Evolutionary conservation across 2,329 filamentous ascomycete genomes (phyloP).

Genomic region (Diaporthe caulivora): DNA sequence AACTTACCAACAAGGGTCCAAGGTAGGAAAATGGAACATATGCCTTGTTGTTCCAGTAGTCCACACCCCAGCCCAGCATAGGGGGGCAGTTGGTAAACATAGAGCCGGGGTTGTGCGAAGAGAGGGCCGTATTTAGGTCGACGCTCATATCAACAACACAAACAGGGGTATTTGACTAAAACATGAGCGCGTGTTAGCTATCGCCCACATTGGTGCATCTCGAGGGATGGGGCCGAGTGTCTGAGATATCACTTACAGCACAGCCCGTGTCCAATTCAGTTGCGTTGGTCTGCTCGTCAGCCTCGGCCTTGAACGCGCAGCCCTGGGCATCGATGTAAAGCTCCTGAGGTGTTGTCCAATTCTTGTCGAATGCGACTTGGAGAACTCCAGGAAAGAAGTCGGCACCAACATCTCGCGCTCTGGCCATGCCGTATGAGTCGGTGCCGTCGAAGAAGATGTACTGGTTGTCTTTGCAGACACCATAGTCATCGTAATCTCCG

Average conservation of each 20-base stretch:
- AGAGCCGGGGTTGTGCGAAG: background rate
- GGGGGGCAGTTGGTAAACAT: slow-evolving; percentile 26
- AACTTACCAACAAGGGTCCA: slow-evolving; percentile 6
- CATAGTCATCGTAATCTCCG: background rate
- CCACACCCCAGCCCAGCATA: slow-evolving; percentile 21
- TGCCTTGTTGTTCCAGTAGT: background rate
- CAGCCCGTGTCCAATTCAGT: slow-evolving; percentile 2
- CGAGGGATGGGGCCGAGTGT: background rate
- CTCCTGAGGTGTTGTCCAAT: slow-evolving; percentile 7
- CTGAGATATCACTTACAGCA: background rate
- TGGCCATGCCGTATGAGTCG: slow-evolving; percentile 22
- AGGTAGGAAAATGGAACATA: slow-evolving; percentile 21
- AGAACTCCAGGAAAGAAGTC: slow-evolving; percentile 22
- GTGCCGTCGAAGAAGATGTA: slow-evolving; percentile 12
- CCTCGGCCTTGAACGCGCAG: background rate
- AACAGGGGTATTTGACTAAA: background rate
- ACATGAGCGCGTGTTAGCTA: background rate
- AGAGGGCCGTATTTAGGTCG: background rate
- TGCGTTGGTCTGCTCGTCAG: background rate
- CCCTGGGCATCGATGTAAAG: slow-evolving; percentile 1
- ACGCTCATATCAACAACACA: slow-evolving; percentile 14
- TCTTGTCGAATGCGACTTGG: background rate
- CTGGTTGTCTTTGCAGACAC: slow-evolving; percentile 8
- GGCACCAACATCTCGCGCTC: slow-evolving; percentile 2
- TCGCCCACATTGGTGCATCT: too few relatives aligned